phyloP scores from a whole-genome alignment of 2,329 filamentous ascomycete genomes.

The Venturiaceae sp. region DNA sequence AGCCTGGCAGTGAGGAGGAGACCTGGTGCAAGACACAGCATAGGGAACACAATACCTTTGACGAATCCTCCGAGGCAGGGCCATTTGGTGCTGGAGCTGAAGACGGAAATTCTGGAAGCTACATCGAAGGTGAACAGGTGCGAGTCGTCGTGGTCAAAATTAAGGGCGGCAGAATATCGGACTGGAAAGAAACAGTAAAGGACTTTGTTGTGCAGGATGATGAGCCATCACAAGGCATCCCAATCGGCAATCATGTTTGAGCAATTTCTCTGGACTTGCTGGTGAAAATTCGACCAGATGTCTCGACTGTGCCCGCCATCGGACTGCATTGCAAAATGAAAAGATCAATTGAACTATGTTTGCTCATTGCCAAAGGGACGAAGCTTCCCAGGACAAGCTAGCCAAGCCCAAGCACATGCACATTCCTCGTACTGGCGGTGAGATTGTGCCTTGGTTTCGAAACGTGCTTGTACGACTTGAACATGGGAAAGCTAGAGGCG shows the following conservation, averaged over 20 bases:
- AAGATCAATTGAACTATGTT: not conserved
- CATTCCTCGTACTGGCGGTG: no score
- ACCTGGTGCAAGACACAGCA: slow-evolving; percentile 74
- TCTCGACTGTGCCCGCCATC: no score
- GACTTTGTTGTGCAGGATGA: slow-evolving; percentile 49
- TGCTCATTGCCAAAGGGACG: no score
- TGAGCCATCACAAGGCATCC: slow-evolving; percentile 7
- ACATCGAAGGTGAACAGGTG: slow-evolving; percentile 74
- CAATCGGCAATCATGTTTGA: slow-evolving; percentile 1
- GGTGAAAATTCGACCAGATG: no score
- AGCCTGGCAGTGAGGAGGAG: slow-evolving; percentile 70
- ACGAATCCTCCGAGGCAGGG: slow-evolving; percentile 24
- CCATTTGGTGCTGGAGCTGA: slow-evolving; percentile 27
- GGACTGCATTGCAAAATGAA: not conserved
- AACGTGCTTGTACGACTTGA: no score
- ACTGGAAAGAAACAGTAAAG: slow-evolving; percentile 89
- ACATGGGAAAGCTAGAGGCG: not conserved
- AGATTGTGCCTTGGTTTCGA: no score
- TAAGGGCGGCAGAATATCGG: slow-evolving; percentile 75
- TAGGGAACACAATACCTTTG: slow-evolving; percentile 84
- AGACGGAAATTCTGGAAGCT: slow-evolving; percentile 48
- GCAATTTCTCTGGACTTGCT: not conserved
- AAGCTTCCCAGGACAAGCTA: no score
- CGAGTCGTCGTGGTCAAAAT: slow-evolving; percentile 81
- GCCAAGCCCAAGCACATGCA: no score